Percentiles rank a stretch among this genome's conserved stretches.
Evolutionary conservation across 768 basidiomycete species (phyloP).

Genomic region (Kockovaella imperatae): DNA sequence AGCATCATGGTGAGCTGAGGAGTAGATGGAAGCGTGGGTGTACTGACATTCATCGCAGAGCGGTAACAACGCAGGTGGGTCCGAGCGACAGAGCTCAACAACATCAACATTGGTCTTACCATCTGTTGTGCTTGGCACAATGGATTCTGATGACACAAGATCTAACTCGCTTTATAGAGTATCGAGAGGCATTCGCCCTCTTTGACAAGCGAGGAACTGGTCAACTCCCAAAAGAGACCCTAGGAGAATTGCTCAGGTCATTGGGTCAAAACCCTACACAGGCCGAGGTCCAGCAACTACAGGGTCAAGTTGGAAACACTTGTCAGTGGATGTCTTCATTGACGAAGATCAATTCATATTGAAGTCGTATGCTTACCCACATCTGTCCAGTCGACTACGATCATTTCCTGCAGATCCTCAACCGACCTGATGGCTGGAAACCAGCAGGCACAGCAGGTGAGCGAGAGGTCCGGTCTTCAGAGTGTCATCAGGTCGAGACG

Average conservation of each 20-base stretch:
- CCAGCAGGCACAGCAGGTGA: conserved; percentile 89
- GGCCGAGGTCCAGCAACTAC: conserved; percentile 83
- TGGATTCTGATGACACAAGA: background rate
- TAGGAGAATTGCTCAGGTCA: conserved; percentile 87
- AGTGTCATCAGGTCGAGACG: background rate
- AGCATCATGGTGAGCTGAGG: conserved; percentile 7
- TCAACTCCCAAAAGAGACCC: conserved; percentile 71
- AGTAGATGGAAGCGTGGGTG: background rate
- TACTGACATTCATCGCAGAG: conserved; percentile 8
- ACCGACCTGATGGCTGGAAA: conserved; percentile 93
- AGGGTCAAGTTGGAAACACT: conserved; percentile 63
- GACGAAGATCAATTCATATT: background rate
- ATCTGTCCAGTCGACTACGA: conserved; percentile 73
- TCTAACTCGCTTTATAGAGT: conserved; percentile 64
- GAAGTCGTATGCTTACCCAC: background rate
- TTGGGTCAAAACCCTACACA: conserved; percentile 99
- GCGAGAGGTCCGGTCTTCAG: conserved; percentile 20
- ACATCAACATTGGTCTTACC: too few species aligned
- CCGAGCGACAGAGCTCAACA: too few species aligned
- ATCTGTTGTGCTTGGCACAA: background rate
- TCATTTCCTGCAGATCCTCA: conserved; percentile 80
- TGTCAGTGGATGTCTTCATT: conserved; percentile 49
- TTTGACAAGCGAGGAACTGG: conserved; percentile 97
- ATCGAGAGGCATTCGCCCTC: conserved; percentile 93
- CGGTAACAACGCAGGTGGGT: conserved; percentile 34